Conservation (phyloP, 1,284 basidiomycete species). For the Pterulicium gracile region DNA sequence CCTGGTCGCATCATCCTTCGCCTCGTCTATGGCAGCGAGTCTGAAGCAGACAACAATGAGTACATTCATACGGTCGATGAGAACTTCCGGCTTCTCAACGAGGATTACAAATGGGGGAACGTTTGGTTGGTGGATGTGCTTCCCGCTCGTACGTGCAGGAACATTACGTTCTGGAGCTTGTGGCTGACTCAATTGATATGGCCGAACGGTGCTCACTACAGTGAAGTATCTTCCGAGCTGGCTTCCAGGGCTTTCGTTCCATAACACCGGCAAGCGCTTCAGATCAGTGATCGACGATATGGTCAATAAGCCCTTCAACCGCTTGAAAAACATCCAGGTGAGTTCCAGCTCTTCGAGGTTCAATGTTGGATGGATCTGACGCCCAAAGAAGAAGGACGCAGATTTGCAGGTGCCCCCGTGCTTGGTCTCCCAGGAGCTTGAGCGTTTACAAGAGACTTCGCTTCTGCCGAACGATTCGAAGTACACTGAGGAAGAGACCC, state of each 20-base stretch:
- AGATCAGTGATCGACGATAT: not conserved
- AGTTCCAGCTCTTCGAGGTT: not conserved
- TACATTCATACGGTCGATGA: not conserved
- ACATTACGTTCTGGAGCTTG: not conserved
- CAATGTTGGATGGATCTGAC: not conserved
- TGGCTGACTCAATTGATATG: not conserved
- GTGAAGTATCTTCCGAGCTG: not conserved
- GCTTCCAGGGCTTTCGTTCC: not conserved
- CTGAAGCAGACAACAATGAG: not conserved
- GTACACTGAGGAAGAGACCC: constrained; percentile 19
- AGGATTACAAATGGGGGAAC: not conserved
- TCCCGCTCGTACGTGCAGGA: not conserved
- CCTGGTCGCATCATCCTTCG: not conserved
- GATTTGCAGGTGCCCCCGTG: not conserved
- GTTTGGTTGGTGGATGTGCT: not conserved
- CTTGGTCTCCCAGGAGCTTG: not conserved
- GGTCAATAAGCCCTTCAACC: not conserved
- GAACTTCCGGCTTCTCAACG: not conserved
- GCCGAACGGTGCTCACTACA: not conserved
- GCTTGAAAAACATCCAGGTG: not conserved
- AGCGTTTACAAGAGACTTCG: no score
- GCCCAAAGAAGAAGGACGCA: not conserved
- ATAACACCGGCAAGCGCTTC: not conserved
- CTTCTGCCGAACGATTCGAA: constrained; percentile 10
- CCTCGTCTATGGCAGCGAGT: not conserved